Evolutionary conservation across 495 filamentous ascomycete genomes (phyloP), one percentile per base, ranked within the genome.

Genomic region (Lophium mytilinum): DNA sequence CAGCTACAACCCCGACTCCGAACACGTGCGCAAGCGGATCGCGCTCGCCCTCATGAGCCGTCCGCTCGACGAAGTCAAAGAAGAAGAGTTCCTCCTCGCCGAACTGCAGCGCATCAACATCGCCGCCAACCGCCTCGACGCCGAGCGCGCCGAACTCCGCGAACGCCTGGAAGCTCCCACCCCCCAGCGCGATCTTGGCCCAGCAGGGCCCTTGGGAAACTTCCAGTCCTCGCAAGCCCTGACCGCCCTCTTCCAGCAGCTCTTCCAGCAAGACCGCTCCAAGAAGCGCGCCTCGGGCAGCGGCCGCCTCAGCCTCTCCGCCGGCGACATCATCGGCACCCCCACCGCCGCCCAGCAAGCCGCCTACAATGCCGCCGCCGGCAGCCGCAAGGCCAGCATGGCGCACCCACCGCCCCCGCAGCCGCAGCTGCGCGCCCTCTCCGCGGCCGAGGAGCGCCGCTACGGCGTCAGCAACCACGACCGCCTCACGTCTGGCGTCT

Each of bases 131-230:
- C 82, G 78, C 59, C 83, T 96, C 62, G 84, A 89, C 63, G 83
- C 88, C 58, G 90, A 96, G 64, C 89, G 92, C 42, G 80, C 83
- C 61, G 93, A 97, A 66, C 80, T 97, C n/a, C 93, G 93, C 70
- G 80, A 82, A 56, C 82, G 90, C 54, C 83, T 97, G 10, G 90
- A 95, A 57, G 78, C 79, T 57, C 67, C 51, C 56, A 53, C 43
- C 21, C 61, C 52, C 39, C 66, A 60, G 61, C 56, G n/a, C 41
- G 48, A 65, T 42, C 48, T 55, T 36, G 24, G 24, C 2, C 24
- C 24, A 2, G 8, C 48, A 3, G 60, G 49, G 1, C 87, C 79
- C 60, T 81, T 84, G 9, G 69, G 79, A 48, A 75, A 80, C 63
- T 94, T 94, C 73, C 84, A 84, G 58, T 83, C 85, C 37, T 91